These are phyloP conservation scores for Fusarium nanum DNA, from an alignment of 2,329 filamentous ascomycete species.

Conservation along the genomic window DNA sequence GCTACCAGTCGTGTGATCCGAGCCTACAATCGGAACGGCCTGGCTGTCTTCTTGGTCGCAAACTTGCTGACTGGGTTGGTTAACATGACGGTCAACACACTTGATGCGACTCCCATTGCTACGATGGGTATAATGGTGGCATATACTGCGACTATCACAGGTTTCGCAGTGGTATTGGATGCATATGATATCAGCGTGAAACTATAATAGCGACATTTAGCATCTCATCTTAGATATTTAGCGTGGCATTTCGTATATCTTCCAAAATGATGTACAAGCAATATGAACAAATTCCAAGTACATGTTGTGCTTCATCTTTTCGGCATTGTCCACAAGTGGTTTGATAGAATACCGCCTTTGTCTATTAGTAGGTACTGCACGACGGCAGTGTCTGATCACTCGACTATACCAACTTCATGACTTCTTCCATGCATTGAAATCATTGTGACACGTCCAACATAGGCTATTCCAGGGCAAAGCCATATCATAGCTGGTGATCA, in stretches of 20 bases:
- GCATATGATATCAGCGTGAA: conserved; percentile 76
- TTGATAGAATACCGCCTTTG: neutral
- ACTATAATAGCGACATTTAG: conserved; percentile 56
- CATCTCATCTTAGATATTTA: conserved; percentile 1
- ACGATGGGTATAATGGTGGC: conserved; percentile 80
- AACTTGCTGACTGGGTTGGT: conserved; percentile 91
- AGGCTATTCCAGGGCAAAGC: neutral
- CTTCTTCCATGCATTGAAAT: neutral
- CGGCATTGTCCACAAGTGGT: neutral
- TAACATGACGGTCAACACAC: conserved; percentile 86
- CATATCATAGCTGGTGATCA: neutral
- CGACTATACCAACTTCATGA: neutral
- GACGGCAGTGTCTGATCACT: neutral
- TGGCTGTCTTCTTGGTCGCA: conserved; percentile 85
- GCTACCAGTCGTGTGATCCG: conserved; percentile 85
- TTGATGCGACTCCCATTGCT: conserved; percentile 72
- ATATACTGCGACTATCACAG: conserved; percentile 77
- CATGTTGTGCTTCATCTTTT: neutral
- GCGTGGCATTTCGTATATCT: neutral
- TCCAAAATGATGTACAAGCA: neutral
- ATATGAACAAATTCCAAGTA: neutral
- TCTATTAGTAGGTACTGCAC: neutral
- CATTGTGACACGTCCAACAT: neutral
- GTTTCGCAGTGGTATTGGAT: conserved; percentile 75
- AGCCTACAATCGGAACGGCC: conserved; percentile 88